phyloP scores from a whole-genome alignment of 192 early-diverging fungal genomes.

The Coemansia sp. region DNA sequence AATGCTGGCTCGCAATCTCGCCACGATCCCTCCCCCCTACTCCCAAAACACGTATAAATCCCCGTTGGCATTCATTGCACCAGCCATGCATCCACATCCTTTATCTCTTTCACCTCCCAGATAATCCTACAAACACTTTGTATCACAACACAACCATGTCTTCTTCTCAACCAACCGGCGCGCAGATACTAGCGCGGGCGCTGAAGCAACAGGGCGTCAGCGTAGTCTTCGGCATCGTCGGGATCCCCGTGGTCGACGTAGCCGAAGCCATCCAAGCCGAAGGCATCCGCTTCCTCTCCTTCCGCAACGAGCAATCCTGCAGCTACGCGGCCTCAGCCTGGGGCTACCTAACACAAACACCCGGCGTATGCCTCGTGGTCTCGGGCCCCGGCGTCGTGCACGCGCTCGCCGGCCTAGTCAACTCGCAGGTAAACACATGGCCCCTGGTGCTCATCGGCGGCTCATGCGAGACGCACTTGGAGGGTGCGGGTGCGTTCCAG shows the following conservation, averaged over 20 bases:
- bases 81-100: not conserved
- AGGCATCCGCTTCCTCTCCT: constrained; percentile 67
- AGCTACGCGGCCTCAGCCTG: constrained; percentile 67
- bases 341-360: constrained; percentile 60
- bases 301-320: constrained; percentile 76
- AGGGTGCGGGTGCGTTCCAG: constrained; percentile 71
- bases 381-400: constrained; percentile 74
- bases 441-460: constrained; percentile 68
- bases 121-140: not conserved
- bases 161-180: constrained; percentile 43
- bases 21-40: too few relatives aligned
- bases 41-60: not conserved
- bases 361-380: constrained; percentile 67
- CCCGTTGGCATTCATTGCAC: not conserved
- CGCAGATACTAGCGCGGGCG: constrained; percentile 56
- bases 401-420: constrained; percentile 64
- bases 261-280: constrained; percentile 68
- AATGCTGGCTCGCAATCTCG: too few relatives aligned
- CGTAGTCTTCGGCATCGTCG: constrained; percentile 74
- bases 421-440: constrained; percentile 71
- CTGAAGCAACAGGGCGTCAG: constrained; percentile 60
- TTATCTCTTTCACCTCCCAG: not conserved
- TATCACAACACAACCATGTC: not conserved
- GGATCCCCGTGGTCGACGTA: constrained; percentile 72
- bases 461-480: constrained; percentile 48